Conservation (phyloP, 2,329 filamentous ascomycete genomes). For the Pseudomassariella vexata region DNA sequence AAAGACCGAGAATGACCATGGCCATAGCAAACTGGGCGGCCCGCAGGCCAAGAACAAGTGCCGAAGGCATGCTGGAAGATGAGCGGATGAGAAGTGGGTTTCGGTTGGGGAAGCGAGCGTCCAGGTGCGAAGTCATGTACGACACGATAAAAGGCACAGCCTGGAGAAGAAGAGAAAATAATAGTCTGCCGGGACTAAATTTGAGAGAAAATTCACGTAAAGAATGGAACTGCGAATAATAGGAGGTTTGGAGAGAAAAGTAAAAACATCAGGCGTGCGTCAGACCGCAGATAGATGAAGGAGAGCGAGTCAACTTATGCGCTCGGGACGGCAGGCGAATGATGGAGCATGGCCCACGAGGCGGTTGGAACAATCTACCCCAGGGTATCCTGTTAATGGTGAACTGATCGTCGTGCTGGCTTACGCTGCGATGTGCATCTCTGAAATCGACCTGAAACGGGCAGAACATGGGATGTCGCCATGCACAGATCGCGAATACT, state of each 20-base stretch:
- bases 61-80: conserved; percentile 31
- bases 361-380: conserved; percentile 1
- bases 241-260: conserved; percentile 10
- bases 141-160: conserved; percentile 11
- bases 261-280: too few relatives aligned
- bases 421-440: conserved; percentile 19
- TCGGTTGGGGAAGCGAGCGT: conserved; percentile 22
- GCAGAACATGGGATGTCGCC: conserved; percentile 19
- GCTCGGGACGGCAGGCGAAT: conserved; percentile 13
- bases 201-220: conserved; percentile 10
- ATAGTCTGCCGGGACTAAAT: conserved; percentile 12
- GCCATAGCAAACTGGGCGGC: conserved; percentile 39
- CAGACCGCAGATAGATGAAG: too few relatives aligned
- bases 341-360: conserved; percentile 9
- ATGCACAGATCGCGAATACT: conserved; percentile 8
- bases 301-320: conserved; percentile 15
- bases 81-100: conserved; percentile 13
- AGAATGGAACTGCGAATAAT: conserved; percentile 16
- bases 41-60: conserved; percentile 36
- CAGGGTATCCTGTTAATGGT: conserved; percentile 4
- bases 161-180: conserved; percentile 11
- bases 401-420: conserved; percentile 8
- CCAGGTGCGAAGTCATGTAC: conserved; percentile 21
- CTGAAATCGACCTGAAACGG: conserved; percentile 31
- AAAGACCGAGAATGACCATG: conserved; percentile 40